A percentile compares a stretch with the other conserved stretches of the same genome.
Evolutionary conservation across 1,139 yeast genomes (phyloP).

Genomic region (Meyerozyma elateridarum): DNA sequence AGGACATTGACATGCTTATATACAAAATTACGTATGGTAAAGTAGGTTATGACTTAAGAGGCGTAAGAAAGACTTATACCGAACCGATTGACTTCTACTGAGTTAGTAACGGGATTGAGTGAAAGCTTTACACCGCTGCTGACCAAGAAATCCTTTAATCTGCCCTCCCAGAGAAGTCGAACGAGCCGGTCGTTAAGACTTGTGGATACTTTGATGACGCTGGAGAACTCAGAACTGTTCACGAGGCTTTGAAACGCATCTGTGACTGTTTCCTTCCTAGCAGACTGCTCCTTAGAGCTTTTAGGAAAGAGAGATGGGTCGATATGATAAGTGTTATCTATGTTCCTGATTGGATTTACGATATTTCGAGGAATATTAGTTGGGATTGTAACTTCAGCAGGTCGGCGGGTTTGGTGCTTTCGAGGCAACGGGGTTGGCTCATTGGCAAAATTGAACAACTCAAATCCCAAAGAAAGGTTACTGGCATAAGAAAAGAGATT

Average conservation of each 20-base stretch:
- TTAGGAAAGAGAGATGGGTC: constrained; percentile 22
- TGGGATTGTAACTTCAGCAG: neutral
- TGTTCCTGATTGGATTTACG: constrained; percentile 22
- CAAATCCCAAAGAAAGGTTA: constrained; percentile 81
- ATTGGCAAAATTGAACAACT: constrained; percentile 55
- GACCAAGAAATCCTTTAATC: constrained; percentile 71
- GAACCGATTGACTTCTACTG: constrained; percentile 35
- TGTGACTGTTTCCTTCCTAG: constrained; percentile 40
- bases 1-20: constrained; percentile 1
- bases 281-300: constrained; percentile 12
- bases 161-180: constrained; percentile 83
- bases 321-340: constrained; percentile 23
- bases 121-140: constrained; percentile 65
- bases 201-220: constrained; percentile 73
- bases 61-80: constrained; percentile 42
- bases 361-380: neutral
- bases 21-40: no score
- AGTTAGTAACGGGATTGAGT: constrained; percentile 23
- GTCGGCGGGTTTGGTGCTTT: constrained; percentile 5
- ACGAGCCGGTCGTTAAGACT: constrained; percentile 60
- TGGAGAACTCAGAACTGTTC: constrained; percentile 52
- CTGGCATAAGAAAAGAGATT: constrained; percentile 89
- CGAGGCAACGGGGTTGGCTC: constrained; percentile 6
- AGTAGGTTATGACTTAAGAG: constrained; percentile 16
- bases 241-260: constrained; percentile 51